Percentiles rank a stretch among this genome's conserved stretches.
These are phyloP conservation scores for Umbelopsis vinacea DNA, from an alignment of 192 early-diverging fungal genomes.

Conservation along the genomic window DNA sequence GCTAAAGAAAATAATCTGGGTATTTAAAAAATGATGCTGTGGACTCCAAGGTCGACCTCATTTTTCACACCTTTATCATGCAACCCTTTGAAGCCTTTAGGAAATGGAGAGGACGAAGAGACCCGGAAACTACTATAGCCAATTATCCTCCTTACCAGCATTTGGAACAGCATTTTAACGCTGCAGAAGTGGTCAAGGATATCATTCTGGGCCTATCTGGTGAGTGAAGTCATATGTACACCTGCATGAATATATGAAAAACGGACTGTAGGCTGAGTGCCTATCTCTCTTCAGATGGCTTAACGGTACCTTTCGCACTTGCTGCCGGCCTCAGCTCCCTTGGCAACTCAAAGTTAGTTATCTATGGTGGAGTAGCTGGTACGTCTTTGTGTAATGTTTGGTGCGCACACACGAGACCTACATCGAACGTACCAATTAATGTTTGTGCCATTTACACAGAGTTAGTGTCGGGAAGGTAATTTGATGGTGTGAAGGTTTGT, in stretches of 20 bases:
- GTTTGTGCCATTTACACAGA: not conserved
- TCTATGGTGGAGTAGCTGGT: constrained; percentile 66
- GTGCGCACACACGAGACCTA: not conserved
- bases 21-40: not conserved
- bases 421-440: too few species aligned
- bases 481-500: not conserved
- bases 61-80: not conserved
- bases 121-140: not conserved
- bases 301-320: constrained; percentile 68
- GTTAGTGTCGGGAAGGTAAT: constrained; percentile 9
- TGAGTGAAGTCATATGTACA: not conserved
- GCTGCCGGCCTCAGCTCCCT: constrained; percentile 64
- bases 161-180: constrained; percentile 48
- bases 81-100: constrained; percentile 14
- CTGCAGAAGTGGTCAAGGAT: constrained; percentile 49
- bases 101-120: not conserved
- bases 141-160: constrained; percentile 42
- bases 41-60: not conserved
- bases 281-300: constrained; percentile 34
- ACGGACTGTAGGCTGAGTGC: too few species aligned
- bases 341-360: constrained; percentile 54
- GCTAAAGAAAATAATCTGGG: not conserved
- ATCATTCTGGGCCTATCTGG: constrained; percentile 50
- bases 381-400: not conserved
- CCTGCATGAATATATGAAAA: not conserved